Conservation (phyloP, 345 rosid genomes). For the Citrus glauca region DNA sequence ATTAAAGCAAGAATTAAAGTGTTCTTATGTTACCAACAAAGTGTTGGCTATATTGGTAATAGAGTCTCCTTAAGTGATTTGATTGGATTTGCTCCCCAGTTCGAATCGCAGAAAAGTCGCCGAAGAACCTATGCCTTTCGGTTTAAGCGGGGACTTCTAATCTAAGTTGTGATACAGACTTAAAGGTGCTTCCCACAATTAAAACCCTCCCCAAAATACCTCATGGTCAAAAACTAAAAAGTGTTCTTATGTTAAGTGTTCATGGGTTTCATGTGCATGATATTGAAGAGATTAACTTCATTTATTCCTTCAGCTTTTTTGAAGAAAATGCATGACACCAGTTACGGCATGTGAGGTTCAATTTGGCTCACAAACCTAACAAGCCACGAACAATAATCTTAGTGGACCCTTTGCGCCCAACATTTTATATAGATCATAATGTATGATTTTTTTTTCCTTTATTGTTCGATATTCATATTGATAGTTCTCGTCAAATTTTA, state of each 20-base stretch:
- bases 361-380: conserved; percentile 9
- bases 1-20: background rate
- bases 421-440: conserved; percentile 21
- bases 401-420: conserved; percentile 35
- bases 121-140: too few species aligned
- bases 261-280: conserved; percentile 26
- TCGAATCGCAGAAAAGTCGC: too few species aligned
- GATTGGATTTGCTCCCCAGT: too few species aligned
- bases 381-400: conserved; percentile 16
- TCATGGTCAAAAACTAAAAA: too few species aligned
- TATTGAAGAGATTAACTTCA: conserved; percentile 3
- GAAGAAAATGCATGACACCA: background rate
- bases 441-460: background rate
- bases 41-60: too few species aligned
- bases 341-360: conserved; percentile 13
- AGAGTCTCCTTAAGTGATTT: too few species aligned
- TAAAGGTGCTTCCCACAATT: too few species aligned
- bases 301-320: background rate
- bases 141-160: too few species aligned
- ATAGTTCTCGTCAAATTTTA: background rate
- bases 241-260: background rate
- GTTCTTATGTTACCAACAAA: background rate
- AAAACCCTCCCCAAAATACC: too few species aligned
- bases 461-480: conserved; percentile 3
- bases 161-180: too few species aligned